phyloP scores from a whole-genome alignment of 2,329 filamentous ascomycete species.

The Aureobasidium melanogenum region DNA sequence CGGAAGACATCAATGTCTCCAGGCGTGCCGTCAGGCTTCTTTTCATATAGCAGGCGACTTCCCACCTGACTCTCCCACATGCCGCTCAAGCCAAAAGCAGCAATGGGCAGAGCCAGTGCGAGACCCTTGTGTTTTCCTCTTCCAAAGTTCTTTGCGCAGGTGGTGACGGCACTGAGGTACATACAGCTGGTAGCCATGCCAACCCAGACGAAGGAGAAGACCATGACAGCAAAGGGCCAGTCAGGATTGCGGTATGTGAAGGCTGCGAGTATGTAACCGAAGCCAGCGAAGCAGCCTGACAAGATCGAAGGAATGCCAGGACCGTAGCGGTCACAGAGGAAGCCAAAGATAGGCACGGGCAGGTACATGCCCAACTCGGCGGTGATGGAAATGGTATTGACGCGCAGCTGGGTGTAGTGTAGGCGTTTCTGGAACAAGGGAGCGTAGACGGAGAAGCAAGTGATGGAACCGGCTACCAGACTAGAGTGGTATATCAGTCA shows the following conservation, averaged over 20 bases:
- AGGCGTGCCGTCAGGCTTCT: constrained; percentile 48
- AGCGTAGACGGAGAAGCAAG: constrained; percentile 88
- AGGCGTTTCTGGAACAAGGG: constrained; percentile 80
- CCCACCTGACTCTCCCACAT: constrained; percentile 94
- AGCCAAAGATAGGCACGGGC: constrained; percentile 82
- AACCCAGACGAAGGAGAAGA: constrained; percentile 72
- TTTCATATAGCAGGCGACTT: constrained; percentile 67
- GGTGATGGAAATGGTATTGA: constrained; percentile 81
- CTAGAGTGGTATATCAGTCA: constrained; percentile 21
- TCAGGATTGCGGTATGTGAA: constrained; percentile 58
- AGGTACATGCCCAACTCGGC: constrained; percentile 86
- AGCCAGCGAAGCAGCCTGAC: constrained; percentile 64
- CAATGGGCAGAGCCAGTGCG: constrained; percentile 82
- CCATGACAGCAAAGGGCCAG: constrained; percentile 74
- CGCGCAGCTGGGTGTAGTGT: constrained; percentile 81
- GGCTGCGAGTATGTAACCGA: constrained; percentile 77
- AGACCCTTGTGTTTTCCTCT: constrained; percentile 78
- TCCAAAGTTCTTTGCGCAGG: constrained; percentile 96
- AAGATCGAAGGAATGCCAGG: constrained; percentile 67
- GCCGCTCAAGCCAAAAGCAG: constrained; percentile 83
- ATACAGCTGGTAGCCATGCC: constrained; percentile 79
- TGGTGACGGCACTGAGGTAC: constrained; percentile 86
- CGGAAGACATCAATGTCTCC: constrained; percentile 65
- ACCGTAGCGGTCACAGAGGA: constrained; percentile 81
- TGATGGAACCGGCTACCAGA: constrained; percentile 83